phyloP scores from a whole-genome alignment of 805 yeast species.

The Lipomyces sp. region DNA sequence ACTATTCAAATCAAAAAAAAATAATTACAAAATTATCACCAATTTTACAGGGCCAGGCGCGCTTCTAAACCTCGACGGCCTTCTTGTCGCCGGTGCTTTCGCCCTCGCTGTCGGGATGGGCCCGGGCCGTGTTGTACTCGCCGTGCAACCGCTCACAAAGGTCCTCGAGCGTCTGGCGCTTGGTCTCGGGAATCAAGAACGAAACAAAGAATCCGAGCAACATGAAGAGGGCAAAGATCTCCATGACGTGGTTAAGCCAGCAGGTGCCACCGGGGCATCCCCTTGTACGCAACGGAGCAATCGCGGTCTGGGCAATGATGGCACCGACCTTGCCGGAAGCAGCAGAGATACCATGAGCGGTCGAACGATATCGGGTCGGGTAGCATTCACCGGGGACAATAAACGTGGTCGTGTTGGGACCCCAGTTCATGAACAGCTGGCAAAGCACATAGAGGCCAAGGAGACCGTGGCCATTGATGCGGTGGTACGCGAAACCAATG shows the following conservation, averaged over 20 bases:
- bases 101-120: conserved; percentile 7
- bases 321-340: conserved; percentile 93
- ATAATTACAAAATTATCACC: no score
- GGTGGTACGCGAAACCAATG: conserved; percentile 84
- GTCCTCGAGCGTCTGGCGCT: conserved; percentile 87
- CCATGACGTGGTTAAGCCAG: conserved; percentile 91
- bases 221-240: conserved; percentile 92
- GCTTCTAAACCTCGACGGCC: conserved; percentile 15
- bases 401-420: conserved; percentile 92
- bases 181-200: conserved; percentile 83
- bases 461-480: conserved; percentile 65
- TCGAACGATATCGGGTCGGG: conserved; percentile 95
- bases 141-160: conserved; percentile 81
- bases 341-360: conserved; percentile 94
- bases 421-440: conserved; percentile 89
- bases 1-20: no score
- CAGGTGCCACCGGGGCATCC: conserved; percentile 72
- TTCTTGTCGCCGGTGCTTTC: conserved; percentile 22
- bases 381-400: conserved; percentile 88
- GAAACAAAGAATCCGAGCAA: conserved; percentile 71
- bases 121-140: conserved; percentile 48
- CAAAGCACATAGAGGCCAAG: conserved; percentile 77
- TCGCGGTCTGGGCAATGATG: conserved; percentile 63
- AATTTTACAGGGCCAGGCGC: no score
- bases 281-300: conserved; percentile 76